Conservation (phyloP, 306 rosid species). For the Senna siamea region DNA sequence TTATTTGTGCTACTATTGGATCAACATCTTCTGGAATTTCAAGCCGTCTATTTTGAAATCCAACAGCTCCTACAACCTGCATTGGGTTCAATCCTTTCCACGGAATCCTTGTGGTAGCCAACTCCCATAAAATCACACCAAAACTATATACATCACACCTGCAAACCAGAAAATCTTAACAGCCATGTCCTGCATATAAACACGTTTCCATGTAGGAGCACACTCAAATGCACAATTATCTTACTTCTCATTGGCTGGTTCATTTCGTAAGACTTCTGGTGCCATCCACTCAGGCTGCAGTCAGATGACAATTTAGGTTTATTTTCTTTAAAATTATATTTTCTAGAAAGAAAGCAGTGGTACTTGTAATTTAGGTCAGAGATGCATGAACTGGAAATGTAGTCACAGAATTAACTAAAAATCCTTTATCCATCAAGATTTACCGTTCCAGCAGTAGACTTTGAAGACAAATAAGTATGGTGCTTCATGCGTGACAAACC, state of each 20-base stretch:
- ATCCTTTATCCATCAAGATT: slow-evolving; percentile 32
- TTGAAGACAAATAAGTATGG: slow-evolving; percentile 91
- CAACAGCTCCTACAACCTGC: slow-evolving; percentile 99
- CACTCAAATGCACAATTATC: slow-evolving; percentile 25
- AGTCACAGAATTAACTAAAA: slow-evolving; percentile 25
- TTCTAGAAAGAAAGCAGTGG: slow-evolving; percentile 22
- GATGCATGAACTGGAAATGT: slow-evolving; percentile 26
- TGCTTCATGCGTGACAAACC: slow-evolving; percentile 96
- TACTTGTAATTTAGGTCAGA: slow-evolving; percentile 19
- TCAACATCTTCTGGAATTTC: slow-evolving; percentile 87
- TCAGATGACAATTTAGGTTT: slow-evolving; percentile 37
- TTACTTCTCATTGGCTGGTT: slow-evolving; percentile 95
- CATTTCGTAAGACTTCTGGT: slow-evolving; percentile 93
- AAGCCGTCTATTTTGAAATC: slow-evolving; percentile 94
- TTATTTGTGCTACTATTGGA: slow-evolving; percentile 81
- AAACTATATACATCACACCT: slow-evolving; percentile 99
- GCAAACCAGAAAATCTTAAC: slow-evolving; percentile 46
- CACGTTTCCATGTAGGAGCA: slow-evolving; percentile 25
- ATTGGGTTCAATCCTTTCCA: slow-evolving; percentile 99
- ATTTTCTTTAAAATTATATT: slow-evolving; percentile 15
- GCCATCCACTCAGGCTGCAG: slow-evolving; percentile 99
- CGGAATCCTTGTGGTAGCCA: slow-evolving; percentile 72
- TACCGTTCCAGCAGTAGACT: slow-evolving; percentile 99
- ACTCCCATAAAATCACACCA: slow-evolving; percentile 98
- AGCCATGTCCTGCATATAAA: slow-evolving; percentile 29